Conservation (phyloP, 371 early-diverging fungal species). For the Mortierella sp. region DNA sequence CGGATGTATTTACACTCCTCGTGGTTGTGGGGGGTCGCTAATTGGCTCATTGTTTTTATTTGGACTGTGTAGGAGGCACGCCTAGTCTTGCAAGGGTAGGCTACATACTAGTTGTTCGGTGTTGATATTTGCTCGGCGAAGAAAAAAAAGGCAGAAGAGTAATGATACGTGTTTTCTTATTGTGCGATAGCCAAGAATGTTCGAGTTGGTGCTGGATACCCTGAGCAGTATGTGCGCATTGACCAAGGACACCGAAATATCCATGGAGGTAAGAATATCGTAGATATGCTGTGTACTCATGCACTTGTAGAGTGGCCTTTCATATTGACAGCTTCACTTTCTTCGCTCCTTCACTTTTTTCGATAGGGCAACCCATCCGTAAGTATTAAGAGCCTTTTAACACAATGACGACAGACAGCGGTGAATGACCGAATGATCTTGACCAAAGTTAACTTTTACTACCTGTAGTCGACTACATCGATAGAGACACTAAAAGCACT, state of each 20-base stretch:
- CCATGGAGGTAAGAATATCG: slow-evolving; percentile 63
- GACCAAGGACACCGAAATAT: slow-evolving; percentile 66
- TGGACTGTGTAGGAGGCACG: slow-evolving; percentile 69
- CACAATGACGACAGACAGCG: no score
- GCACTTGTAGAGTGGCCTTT: no score
- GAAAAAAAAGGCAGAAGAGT: not conserved
- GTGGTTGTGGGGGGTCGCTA: not conserved
- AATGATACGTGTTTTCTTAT: not conserved
- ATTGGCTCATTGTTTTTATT: not conserved
- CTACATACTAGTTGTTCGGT: slow-evolving; percentile 25
- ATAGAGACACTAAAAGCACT: slow-evolving; percentile 60
- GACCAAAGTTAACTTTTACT: not conserved
- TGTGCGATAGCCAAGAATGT: slow-evolving; percentile 50
- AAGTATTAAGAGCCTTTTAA: slow-evolving; percentile 18
- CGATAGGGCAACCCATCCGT: slow-evolving; percentile 77
- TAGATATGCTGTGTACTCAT: no score
- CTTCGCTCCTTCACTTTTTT: not conserved
- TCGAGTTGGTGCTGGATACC: slow-evolving; percentile 58
- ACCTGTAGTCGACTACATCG: slow-evolving; percentile 64
- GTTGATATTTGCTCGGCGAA: not conserved
- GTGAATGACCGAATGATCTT: no score
- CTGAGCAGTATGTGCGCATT: slow-evolving; percentile 60
- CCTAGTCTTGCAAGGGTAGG: slow-evolving; percentile 63
- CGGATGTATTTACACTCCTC: not conserved
- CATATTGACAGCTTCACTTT: no score